Percentiles rank a stretch among this genome's conserved stretches.
Evolutionary conservation across 2,329 filamentous ascomycete genomes (phyloP).

Genomic region (Cordyceps pruinosa): DNA sequence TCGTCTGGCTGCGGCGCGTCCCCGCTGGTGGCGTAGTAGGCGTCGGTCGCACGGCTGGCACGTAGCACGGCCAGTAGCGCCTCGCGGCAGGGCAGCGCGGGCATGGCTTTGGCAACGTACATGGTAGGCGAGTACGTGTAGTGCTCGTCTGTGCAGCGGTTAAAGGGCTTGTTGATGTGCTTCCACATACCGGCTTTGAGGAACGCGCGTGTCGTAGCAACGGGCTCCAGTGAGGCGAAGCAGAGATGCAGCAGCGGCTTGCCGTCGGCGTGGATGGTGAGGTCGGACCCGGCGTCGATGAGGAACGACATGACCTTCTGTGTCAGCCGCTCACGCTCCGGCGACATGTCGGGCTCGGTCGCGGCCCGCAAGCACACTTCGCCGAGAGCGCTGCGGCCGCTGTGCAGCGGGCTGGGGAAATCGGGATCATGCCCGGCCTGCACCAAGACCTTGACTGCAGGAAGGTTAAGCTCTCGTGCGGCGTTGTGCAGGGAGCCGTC

Average conservation of each 20-base stretch:
- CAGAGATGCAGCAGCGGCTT: constrained; percentile 56
- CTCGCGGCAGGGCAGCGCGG: constrained; percentile 30
- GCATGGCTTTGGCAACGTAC: constrained; percentile 47
- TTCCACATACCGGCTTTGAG: constrained; percentile 61
- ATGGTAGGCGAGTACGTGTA: constrained; percentile 59
- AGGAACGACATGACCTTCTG: constrained; percentile 51
- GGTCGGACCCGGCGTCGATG: constrained; percentile 49
- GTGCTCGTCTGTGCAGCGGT: constrained; percentile 44
- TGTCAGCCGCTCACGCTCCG: constrained; percentile 45
- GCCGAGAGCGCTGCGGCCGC: constrained; percentile 55
- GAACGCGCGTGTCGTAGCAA: constrained; percentile 49
- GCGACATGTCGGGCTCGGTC: constrained; percentile 36
- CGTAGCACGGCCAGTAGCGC: constrained; percentile 42
- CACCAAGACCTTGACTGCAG: constrained; percentile 49
- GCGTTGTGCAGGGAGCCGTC: constrained; percentile 63
- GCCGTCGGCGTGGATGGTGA: constrained; percentile 47
- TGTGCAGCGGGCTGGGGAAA: constrained; percentile 56
- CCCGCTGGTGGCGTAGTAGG: constrained; percentile 47
- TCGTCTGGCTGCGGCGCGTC: constrained; percentile 48
- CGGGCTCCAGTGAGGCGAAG: constrained; percentile 48
- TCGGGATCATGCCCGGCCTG: constrained; percentile 56
- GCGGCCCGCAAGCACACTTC: constrained; percentile 55
- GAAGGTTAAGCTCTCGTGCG: constrained; percentile 50
- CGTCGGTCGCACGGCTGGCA: constrained; percentile 45
- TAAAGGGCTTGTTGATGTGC: constrained; percentile 53